Percentiles rank a stretch among this genome's conserved stretches.
These are phyloP conservation scores for Kluyveromyces dobzhanskii DNA, from an alignment of 805 yeast genomes.

Conservation along the genomic window DNA sequence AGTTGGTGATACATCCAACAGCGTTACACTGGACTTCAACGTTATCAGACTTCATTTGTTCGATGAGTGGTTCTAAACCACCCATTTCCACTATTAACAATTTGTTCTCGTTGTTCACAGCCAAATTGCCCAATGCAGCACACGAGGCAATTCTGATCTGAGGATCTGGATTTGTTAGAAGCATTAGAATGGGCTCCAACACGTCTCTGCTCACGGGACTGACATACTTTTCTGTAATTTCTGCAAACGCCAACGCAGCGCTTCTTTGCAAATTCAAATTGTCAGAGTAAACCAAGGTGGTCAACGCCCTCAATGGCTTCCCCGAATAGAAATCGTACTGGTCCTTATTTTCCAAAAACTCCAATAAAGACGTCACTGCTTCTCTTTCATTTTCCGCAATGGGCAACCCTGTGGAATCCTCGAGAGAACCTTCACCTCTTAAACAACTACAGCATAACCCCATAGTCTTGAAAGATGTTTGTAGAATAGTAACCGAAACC, in stretches of 20 bases:
- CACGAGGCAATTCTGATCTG: constrained; percentile 98
- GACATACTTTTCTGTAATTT: constrained; percentile 93
- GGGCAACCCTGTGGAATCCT: constrained; percentile 56
- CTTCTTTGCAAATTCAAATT: constrained; percentile 91
- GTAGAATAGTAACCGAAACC: neutral
- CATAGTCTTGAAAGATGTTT: constrained; percentile 33
- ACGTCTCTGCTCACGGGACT: constrained; percentile 86
- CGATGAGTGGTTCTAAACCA: constrained; percentile 89
- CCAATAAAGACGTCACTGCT: constrained; percentile 84
- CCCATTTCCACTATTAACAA: constrained; percentile 95
- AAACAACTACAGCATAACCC: constrained; percentile 47
- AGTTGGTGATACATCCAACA: constrained; percentile 95
- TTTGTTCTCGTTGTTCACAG: constrained; percentile 93
- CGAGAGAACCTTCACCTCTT: constrained; percentile 16
- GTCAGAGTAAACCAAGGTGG: constrained; percentile 89
- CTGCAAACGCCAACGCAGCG: constrained; percentile 98
- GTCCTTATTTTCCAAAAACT: constrained; percentile 72
- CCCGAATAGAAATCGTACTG: constrained; percentile 83
- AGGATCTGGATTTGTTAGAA: constrained; percentile 78
- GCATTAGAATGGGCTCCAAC: constrained; percentile 82
- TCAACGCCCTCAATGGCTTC: constrained; percentile 73
- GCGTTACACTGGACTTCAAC: constrained; percentile 99
- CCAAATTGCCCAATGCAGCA: constrained; percentile 96
- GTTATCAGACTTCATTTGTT: constrained; percentile 95
- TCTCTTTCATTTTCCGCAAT: constrained; percentile 94